Evolutionary conservation across 805 yeast genomes (phyloP), one percentile per base, ranked within the genome.

Genomic region (Yamadazyma ubonensis): DNA sequence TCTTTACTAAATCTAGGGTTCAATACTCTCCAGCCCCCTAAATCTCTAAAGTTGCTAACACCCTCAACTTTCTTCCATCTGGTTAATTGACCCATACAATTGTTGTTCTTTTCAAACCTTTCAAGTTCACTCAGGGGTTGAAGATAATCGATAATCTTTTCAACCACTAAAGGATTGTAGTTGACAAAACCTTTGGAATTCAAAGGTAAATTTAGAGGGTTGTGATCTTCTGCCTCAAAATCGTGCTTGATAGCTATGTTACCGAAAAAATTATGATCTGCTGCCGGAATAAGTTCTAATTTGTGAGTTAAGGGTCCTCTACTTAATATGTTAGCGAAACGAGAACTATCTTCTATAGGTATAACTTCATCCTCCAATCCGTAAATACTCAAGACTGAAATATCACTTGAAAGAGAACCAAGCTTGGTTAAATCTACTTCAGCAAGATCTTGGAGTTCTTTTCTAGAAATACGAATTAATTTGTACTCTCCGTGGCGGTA

Each of bases 231-330:
- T 30, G 39, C 58, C 23, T 63, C 67, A 11, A 41, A 51, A 9
- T 54, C 71, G 15, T 61, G 63, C 12, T 59, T 51, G 33, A 73
- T 65, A 7, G 51, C 62, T 2, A 58, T 53, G 1, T 54, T 46
- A 0, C 93, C 91, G 54, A 74, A 84, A 54, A 74, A 89, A 52
- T 85, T 86, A 59, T 90, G 98, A 55, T 87, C 90, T 0, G 96
- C 96, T 32, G 67, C 69, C 1, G 76, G 75, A 8, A 90, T 64
- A 6, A 86, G 57, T 26, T 68, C 66, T 39, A 88, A 63, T 3
- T 70, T 65, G 49, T 84, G 73, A 3, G 70, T 51, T 21, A 49
- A 49, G 0, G 45, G 82, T 15, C 89, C 76, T 4, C 74, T 62
- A 19, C 70, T 72, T 35, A 89, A 73, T 7, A 64, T 48, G 49